Base-by-base conservation (phyloP, 192 early-diverging fungal species). In the Mycoemilia scoparia region DNA sequence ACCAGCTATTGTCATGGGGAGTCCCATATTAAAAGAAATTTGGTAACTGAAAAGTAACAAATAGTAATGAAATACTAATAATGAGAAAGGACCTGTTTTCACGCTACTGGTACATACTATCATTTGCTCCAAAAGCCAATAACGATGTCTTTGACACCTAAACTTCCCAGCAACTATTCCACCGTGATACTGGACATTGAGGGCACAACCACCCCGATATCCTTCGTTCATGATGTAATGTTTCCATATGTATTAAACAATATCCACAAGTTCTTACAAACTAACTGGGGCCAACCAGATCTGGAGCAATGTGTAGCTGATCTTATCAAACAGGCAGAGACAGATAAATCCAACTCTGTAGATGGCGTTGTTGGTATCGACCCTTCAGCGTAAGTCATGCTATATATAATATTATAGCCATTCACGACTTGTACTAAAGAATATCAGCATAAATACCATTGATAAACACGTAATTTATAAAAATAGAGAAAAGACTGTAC, bases 201-300 rank as follows among this genome's bases (percentile, higher is more conserved):
- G 54, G 89, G 93, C 11, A 98, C 93, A 1, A 96, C 87, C 4
- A 92, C 87, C 1, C 87, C 90, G 11, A 91, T 98, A 20, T 73
- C 85, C 15, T 98, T 95, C 69, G 90, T 98, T 13, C 85, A 88
- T 55, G 84, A 91, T 30, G 67, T 69, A 8, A 55, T 98, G 43
- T 98, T 98, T 39, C 88, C 93, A 10, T 90, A 87, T 51, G 77
- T 88, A 22, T 50, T 50, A 17, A 45, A 57, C 20, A 64, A 75
- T 25, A 41, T 83, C 3, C 16, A 49, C 5, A 39, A 55, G 20
- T 98, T 91, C 37, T 45, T 98, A n/a, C 49, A 64, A 14, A 34
- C 47, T 1, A 45, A 58, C 40, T 77, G 71, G 73, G 36, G 28
- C 24, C 46, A 69, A 1, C 29, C 49, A 1, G 60, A 52, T 14